A percentile compares a stretch with the other conserved stretches of the same genome.
These are phyloP conservation scores for Fusarium chuoi DNA, from an alignment of 2,329 filamentous ascomycete genomes.

Conservation along the genomic window DNA sequence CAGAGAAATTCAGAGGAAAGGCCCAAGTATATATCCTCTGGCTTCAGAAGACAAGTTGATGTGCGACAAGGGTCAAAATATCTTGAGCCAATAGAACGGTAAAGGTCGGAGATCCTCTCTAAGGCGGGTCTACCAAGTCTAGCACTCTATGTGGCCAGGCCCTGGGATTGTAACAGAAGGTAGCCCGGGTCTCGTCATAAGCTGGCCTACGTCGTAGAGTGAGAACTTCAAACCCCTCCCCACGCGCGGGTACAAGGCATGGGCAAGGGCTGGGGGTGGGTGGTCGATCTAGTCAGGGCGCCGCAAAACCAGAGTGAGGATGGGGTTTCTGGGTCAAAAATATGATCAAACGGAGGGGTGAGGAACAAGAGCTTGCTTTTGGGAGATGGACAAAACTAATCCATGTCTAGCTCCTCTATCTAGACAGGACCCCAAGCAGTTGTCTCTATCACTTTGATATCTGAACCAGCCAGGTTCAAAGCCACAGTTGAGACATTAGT, in stretches of 20 bases:
- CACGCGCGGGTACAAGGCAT: constrained; percentile 27
- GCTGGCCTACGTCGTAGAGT: constrained; percentile 33
- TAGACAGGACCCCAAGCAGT: constrained; percentile 24
- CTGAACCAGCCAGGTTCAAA: constrained; percentile 25
- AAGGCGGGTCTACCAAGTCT: constrained; percentile 37
- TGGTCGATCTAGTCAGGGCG: constrained; percentile 31
- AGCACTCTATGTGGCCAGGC: constrained; percentile 40
- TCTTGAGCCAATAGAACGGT: constrained; percentile 48
- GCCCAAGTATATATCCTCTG: constrained; percentile 44
- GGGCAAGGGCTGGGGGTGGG: constrained; percentile 29
- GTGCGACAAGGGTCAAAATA: constrained; percentile 45
- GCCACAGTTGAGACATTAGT: constrained; percentile 40
- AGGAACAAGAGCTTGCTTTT: constrained; percentile 32
- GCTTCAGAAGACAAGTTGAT: constrained; percentile 40
- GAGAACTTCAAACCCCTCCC: constrained; percentile 38
- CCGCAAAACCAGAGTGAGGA: constrained; percentile 33
- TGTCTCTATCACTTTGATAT: constrained; percentile 40
- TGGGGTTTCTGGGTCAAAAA: constrained; percentile 38
- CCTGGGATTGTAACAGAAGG: constrained; percentile 40
- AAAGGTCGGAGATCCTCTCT: constrained; percentile 46
- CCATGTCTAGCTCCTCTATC: constrained; percentile 40
- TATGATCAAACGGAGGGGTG: constrained; percentile 44
- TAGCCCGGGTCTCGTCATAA: constrained; percentile 45
- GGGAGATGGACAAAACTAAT: constrained; percentile 26
- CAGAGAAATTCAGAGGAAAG: constrained; percentile 41